A percentile compares a stretch with the other conserved stretches of the same genome.
phyloP scores from a whole-genome alignment of 2,329 filamentous ascomycete genomes.

The Aspergillus carbonarius region DNA sequence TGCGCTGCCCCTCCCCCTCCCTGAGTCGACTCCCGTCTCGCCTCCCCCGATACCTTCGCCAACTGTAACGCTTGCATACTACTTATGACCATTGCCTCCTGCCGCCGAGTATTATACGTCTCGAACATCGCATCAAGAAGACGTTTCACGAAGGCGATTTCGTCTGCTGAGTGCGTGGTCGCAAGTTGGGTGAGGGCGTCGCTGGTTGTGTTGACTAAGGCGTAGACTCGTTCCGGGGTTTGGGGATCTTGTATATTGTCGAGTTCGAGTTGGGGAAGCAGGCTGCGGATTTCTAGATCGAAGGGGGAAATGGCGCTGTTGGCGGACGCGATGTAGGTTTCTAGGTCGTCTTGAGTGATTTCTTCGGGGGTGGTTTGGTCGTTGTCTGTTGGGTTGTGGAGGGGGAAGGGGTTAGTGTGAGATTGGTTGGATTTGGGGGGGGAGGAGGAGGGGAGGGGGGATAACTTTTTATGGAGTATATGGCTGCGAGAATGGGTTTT shows the following conservation, averaged over 20 bases:
- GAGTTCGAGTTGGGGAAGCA: slow-evolving; percentile 63
- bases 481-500: slow-evolving; percentile 71
- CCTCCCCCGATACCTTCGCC: slow-evolving; percentile 44
- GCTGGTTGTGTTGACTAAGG: slow-evolving; percentile 82
- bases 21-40: slow-evolving; percentile 51
- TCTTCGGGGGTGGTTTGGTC: slow-evolving; percentile 57
- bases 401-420: not conserved
- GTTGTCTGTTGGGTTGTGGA: slow-evolving; percentile 36
- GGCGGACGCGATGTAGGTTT: slow-evolving; percentile 66
- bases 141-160: slow-evolving; percentile 86
- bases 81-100: slow-evolving; percentile 80
- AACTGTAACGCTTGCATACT: slow-evolving; percentile 76
- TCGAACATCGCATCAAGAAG: slow-evolving; percentile 91
- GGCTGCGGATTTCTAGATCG: slow-evolving; percentile 82
- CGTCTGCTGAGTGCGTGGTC: slow-evolving; percentile 75
- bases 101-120: slow-evolving; percentile 73
- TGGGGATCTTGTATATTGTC: slow-evolving; percentile 10
- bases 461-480: slow-evolving; percentile 65
- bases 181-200: slow-evolving; percentile 85
- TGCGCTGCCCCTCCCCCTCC: slow-evolving; percentile 32
- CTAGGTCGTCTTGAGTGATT: slow-evolving; percentile 67
- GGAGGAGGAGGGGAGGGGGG: slow-evolving; percentile 5
- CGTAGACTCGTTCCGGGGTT: slow-evolving; percentile 63
- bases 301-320: slow-evolving; percentile 73
- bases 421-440: not conserved